These are phyloP conservation scores for Catunica adiposa DNA, from an alignment of 2,329 filamentous ascomycete species.

Conservation along the genomic window DNA sequence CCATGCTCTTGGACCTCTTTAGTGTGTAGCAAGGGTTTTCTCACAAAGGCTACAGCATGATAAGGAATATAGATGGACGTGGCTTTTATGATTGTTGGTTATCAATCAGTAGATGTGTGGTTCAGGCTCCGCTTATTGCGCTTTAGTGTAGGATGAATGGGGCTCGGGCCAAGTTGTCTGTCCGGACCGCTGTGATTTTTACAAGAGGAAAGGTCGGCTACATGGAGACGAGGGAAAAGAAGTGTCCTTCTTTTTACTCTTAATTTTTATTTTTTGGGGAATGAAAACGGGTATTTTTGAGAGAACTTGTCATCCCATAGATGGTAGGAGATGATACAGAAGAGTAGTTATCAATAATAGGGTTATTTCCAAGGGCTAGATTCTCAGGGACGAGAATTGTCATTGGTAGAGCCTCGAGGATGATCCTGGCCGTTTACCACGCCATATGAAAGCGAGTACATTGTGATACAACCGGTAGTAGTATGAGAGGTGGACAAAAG, in stretches of 20 bases:
- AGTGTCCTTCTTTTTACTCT: too few relatives aligned
- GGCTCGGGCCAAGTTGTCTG: background rate
- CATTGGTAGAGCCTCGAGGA: background rate
- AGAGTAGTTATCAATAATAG: too few relatives aligned
- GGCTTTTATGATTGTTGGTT: background rate
- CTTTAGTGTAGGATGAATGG: background rate
- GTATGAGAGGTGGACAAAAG: background rate
- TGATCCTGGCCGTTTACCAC: background rate
- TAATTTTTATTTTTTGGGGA: too few relatives aligned
- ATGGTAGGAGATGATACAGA: too few relatives aligned
- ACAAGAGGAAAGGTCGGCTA: background rate
- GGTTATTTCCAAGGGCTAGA: too few relatives aligned
- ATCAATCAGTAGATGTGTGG: background rate
- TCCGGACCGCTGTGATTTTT: background rate
- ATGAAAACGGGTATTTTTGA: background rate
- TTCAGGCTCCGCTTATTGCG: background rate
- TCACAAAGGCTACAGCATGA: too few relatives aligned
- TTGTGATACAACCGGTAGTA: background rate
- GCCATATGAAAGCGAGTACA: background rate
- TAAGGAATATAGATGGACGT: background rate
- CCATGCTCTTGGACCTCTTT: too few relatives aligned
- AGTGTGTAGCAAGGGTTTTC: too few relatives aligned
- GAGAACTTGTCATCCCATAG: too few relatives aligned
- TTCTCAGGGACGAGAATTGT: too few relatives aligned
- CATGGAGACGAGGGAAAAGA: background rate